These are phyloP conservation scores for Solanum tacnaense DNA, from an alignment of 257 asterid species.

Conservation along the genomic window DNA sequence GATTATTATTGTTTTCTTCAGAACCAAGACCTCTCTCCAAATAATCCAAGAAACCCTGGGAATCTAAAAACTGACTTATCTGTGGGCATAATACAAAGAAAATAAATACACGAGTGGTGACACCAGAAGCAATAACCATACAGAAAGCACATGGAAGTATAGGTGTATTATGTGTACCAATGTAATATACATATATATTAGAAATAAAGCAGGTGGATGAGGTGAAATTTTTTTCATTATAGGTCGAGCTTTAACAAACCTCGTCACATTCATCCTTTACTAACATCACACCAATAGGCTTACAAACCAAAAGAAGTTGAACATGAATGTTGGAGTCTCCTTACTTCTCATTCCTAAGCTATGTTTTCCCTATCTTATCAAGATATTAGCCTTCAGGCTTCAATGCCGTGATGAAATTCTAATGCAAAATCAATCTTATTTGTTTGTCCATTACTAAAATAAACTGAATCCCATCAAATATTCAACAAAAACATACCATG, in stretches of 20 bases:
- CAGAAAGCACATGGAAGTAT: neutral
- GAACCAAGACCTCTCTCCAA: conserved; percentile 88
- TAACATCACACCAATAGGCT: neutral
- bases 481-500: neutral
- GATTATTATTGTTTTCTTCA: conserved; percentile 60
- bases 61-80: conserved; percentile 82
- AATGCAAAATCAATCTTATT: neutral
- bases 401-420: neutral
- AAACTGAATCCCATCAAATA: neutral
- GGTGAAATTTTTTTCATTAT: neutral
- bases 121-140: neutral
- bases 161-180: neutral
- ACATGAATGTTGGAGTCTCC: neutral
- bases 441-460: neutral
- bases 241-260: neutral
- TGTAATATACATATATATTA: neutral
- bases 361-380: neutral
- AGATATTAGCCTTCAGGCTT: neutral
- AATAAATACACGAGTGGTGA: neutral
- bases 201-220: neutral
- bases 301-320: neutral
- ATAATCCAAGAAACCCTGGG: conserved; percentile 94
- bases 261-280: neutral
- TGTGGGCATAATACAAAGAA: conserved; percentile 29
- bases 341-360: neutral